Evolutionary conservation across 306 rosid genomes (phyloP).

Genomic region (Sophora flavescens): DNA sequence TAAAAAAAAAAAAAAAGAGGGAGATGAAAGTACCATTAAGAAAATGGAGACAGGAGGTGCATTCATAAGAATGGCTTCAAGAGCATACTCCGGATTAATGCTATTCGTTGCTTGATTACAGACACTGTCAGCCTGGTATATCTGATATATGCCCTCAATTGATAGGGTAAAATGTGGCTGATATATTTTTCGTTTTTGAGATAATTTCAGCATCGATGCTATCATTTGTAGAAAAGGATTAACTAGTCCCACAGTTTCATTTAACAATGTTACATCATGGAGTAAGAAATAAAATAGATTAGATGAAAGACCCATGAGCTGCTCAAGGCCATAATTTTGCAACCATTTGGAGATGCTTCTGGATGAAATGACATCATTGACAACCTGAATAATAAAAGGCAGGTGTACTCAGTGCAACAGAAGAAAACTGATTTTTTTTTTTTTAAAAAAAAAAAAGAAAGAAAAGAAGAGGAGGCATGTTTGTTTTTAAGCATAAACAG

Average conservation of each 20-base stretch:
- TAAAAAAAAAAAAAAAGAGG: slow-evolving; percentile 12
- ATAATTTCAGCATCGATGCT: slow-evolving; percentile 60
- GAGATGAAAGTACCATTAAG: slow-evolving; percentile 58
- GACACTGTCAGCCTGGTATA: slow-evolving; percentile 56
- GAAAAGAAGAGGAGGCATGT: neutral
- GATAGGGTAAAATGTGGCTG: slow-evolving; percentile 87
- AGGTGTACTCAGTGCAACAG: slow-evolving; percentile 17
- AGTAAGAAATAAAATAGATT: slow-evolving; percentile 63
- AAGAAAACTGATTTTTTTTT: slow-evolving; percentile 5
- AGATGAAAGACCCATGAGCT: slow-evolving; percentile 75
- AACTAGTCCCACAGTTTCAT: slow-evolving; percentile 55
- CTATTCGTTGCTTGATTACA: slow-evolving; percentile 41
- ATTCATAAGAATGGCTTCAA: slow-evolving; percentile 77
- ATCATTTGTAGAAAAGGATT: slow-evolving; percentile 65
- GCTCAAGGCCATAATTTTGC: slow-evolving; percentile 81
- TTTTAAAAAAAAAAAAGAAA: no score
- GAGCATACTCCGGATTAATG: slow-evolving; percentile 59
- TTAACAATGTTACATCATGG: slow-evolving; percentile 51
- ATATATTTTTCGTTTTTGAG: slow-evolving; percentile 70
- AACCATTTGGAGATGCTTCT: slow-evolving; percentile 79
- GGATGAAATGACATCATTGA: slow-evolving; percentile 63
- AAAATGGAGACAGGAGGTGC: slow-evolving; percentile 64
- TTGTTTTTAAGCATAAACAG: slow-evolving; percentile 27
- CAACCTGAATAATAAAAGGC: slow-evolving; percentile 62
- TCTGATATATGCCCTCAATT: slow-evolving; percentile 65